Evolutionary conservation across 805 yeast genomes (phyloP).

Genomic region (Zygotorulaspora danielsina): DNA sequence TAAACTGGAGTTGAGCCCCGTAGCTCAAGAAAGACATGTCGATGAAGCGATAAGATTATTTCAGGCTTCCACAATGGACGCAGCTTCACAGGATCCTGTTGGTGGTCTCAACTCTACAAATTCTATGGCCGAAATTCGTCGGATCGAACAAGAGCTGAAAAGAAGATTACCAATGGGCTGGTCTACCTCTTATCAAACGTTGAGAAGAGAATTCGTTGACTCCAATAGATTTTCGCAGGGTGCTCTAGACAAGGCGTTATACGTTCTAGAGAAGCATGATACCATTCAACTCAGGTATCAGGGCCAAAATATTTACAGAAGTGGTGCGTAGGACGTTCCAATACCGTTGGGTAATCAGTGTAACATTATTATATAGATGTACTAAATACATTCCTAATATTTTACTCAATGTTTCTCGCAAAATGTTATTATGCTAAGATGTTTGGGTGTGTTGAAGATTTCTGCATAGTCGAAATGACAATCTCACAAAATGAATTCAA

Average conservation of each 20-base stretch:
- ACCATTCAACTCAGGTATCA: constrained; percentile 86
- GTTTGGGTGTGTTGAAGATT: constrained; percentile 4
- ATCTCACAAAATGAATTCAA: background rate
- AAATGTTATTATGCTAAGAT: too few species aligned
- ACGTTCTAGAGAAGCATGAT: constrained; percentile 78
- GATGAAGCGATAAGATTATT: constrained; percentile 93
- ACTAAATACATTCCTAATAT: too few species aligned
- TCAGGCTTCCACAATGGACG: constrained; percentile 97
- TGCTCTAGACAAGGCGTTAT: constrained; percentile 78
- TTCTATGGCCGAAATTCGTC: constrained; percentile 64
- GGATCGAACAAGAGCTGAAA: constrained; percentile 78
- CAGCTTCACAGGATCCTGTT: constrained; percentile 54
- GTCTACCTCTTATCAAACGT: constrained; percentile 83
- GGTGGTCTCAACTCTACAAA: constrained; percentile 48
- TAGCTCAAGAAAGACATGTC: constrained; percentile 85
- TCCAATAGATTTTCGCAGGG: constrained; percentile 57
- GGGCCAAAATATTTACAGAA: constrained; percentile 72
- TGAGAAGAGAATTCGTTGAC: constrained; percentile 76
- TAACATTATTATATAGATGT: constrained; percentile 1
- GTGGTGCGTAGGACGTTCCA: constrained; percentile 47
- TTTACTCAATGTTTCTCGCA: too few species aligned
- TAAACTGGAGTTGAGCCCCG: constrained; percentile 73
- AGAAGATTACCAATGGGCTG: constrained; percentile 94
- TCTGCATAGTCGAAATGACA: background rate
- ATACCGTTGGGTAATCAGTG: background rate